Percentiles rank a stretch among this genome's conserved stretches.
Evolutionary conservation across 495 filamentous ascomycete genomes (phyloP).

Genomic region (Hypomontagnella submonticulosa): DNA sequence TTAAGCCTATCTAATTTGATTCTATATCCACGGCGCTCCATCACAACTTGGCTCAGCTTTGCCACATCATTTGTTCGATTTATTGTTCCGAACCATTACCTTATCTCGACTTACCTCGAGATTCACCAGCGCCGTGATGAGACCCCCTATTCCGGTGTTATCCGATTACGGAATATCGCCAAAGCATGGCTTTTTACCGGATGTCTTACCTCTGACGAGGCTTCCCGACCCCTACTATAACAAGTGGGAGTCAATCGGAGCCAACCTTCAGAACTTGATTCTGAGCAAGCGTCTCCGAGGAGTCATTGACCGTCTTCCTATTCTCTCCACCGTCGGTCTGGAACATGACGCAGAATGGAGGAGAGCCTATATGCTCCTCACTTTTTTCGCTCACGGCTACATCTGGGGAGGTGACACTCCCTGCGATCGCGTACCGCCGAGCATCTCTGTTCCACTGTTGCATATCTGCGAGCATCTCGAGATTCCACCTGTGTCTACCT

Average conservation of each 20-base stretch:
- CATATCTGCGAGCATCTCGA: conserved; percentile 82
- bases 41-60: not conserved
- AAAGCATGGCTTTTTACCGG: conserved; percentile 87
- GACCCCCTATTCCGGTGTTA: conserved; percentile 80
- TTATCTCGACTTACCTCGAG: not conserved
- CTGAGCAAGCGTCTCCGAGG: conserved; percentile 82
- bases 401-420: conserved; percentile 93
- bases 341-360: conserved; percentile 88
- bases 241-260: conserved; percentile 86
- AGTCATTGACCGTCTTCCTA: conserved; percentile 79
- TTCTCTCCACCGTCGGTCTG: conserved; percentile 83
- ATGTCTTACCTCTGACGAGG: conserved; percentile 78
- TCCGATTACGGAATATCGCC: conserved; percentile 90
- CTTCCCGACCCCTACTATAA: conserved; percentile 91
- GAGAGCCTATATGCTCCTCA: conserved; percentile 86
- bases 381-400: conserved; percentile 90
- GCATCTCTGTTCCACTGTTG: conserved; percentile 85
- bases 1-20: not conserved
- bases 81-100: not conserved
- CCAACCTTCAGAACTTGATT: conserved; percentile 87
- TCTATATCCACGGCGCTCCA: not conserved
- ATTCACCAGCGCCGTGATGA: conserved; percentile 65
- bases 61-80: not conserved
- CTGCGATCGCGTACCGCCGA: conserved; percentile 81
- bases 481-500: conserved; percentile 93